Conservation (phyloP, 495 filamentous ascomycete species). For the Trichoderma orchidacearum region DNA sequence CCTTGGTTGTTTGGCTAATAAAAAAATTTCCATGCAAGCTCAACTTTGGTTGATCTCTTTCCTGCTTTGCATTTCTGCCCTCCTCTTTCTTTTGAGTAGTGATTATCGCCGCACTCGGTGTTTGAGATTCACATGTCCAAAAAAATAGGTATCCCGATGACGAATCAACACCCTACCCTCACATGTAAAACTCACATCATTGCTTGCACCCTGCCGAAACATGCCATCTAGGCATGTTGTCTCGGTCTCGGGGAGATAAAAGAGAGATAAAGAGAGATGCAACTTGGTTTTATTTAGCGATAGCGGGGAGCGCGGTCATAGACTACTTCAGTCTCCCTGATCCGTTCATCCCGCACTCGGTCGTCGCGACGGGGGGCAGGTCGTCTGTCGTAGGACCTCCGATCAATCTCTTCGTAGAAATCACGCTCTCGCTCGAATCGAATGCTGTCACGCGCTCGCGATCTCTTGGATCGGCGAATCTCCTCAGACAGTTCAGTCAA, state of each 20-base stretch:
- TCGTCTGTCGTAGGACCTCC: background rate
- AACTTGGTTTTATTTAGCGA: background rate
- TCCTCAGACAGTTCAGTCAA: slow-evolving; percentile 72
- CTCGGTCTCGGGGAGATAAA: too few species aligned
- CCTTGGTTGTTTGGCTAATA: background rate
- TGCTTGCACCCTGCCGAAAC: too few species aligned
- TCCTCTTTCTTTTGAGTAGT: background rate
- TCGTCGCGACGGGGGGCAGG: background rate
- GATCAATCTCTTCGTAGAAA: slow-evolving; percentile 5
- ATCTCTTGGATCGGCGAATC: slow-evolving; percentile 62
- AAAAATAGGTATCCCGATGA: slow-evolving; percentile 7
- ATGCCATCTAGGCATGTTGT: too few species aligned
- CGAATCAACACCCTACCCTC: background rate
- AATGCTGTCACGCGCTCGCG: slow-evolving; percentile 54
- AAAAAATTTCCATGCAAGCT: background rate
- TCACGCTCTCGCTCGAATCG: slow-evolving; percentile 60
- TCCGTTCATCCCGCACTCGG: slow-evolving; percentile 40
- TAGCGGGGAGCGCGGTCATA: slow-evolving; percentile 22
- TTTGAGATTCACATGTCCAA: background rate
- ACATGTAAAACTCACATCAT: background rate
- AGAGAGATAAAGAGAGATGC: too few species aligned
- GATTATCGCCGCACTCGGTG: background rate
- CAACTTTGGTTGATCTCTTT: background rate
- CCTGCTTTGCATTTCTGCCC: background rate
- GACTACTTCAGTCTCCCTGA: slow-evolving; percentile 44